Evolutionary conservation across 2,329 filamentous ascomycete species (phyloP).

Genomic region (Penicillium oxalicum): DNA sequence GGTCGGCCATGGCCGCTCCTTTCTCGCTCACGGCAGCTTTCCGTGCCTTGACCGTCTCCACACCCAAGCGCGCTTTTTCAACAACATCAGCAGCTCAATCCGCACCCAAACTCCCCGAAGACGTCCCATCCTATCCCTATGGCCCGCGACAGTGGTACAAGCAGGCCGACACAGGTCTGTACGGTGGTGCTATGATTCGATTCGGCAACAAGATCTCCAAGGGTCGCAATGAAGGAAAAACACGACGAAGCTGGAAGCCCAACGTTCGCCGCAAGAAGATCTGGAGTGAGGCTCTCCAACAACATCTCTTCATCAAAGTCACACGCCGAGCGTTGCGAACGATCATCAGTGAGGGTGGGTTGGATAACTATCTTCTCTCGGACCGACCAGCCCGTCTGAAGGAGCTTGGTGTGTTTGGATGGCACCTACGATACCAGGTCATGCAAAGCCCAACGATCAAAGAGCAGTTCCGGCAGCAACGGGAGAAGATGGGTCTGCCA

Average conservation of each 20-base stretch:
- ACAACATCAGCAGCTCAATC: conserved; percentile 31
- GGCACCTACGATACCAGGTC: conserved; percentile 81
- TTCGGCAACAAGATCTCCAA: conserved; percentile 49
- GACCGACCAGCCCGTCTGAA: conserved; percentile 70
- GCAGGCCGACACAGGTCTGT: conserved; percentile 45
- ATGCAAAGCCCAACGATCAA: conserved; percentile 71
- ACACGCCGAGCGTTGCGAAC: conserved; percentile 43
- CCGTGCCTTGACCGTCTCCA: conserved; percentile 34
- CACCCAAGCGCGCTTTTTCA: conserved; percentile 35
- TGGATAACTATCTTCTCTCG: conserved; percentile 87
- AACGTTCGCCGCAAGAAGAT: conserved; percentile 46
- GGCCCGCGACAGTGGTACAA: conserved; percentile 40
- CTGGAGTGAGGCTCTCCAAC: conserved; percentile 39
- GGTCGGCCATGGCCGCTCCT: conserved; percentile 27
- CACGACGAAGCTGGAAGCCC: conserved; percentile 45
- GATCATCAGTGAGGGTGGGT: conserved; percentile 77
- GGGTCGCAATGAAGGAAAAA: conserved; percentile 45
- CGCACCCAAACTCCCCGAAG: conserved; percentile 28
- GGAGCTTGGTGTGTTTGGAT: conserved; percentile 83
- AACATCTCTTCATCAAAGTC: conserved; percentile 42
- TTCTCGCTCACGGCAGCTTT: conserved; percentile 36
- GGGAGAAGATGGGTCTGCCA: conserved; percentile 60
- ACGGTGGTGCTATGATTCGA: conserved; percentile 41
- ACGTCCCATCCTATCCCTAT: conserved; percentile 44
- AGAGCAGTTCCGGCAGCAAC: conserved; percentile 59